phyloP scores from a whole-genome alignment of 2,329 filamentous ascomycete genomes.

The Trichoderma pleuroti region DNA sequence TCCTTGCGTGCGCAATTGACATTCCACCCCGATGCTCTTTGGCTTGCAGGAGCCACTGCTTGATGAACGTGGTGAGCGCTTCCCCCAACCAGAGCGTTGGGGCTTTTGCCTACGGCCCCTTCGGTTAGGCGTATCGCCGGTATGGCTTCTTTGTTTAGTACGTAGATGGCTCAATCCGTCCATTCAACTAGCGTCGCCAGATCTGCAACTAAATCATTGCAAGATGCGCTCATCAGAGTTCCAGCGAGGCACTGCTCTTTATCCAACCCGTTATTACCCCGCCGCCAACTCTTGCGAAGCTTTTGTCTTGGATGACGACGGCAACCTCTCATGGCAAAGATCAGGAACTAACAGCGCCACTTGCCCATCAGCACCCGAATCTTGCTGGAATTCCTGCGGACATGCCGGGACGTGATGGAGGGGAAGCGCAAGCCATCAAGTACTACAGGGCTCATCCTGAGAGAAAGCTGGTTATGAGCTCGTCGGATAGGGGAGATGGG shows the following conservation, averaged over 20 bases:
- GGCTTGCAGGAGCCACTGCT: not conserved
- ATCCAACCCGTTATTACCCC: conserved; percentile 4
- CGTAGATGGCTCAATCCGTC: conserved; percentile 8
- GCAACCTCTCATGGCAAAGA: not conserved
- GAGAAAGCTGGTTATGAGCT: not conserved
- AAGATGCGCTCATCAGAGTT: conserved; percentile 1
- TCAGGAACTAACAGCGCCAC: conserved; percentile 11
- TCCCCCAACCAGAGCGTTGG: not conserved
- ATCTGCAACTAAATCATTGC: conserved; percentile 9
- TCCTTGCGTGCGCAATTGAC: conserved; percentile 3
- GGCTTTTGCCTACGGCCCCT: not conserved
- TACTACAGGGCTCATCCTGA: not conserved
- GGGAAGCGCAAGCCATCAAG: not conserved
- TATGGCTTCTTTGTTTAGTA: not conserved
- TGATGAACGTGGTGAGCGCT: not conserved
- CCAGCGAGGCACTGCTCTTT: not conserved
- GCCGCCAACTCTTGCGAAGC: conserved; percentile 13
- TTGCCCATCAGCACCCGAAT: not conserved
- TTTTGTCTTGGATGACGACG: conserved; percentile 16
- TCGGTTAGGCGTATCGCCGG: not conserved
- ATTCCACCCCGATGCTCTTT: not conserved
- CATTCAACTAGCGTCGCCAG: conserved; percentile 3
- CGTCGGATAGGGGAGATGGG: not conserved
- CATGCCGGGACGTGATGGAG: not conserved
- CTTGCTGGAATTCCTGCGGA: not conserved